Evolutionary conservation across 352 stramenopile genomes (phyloP), one percentile per base, ranked within the genome.

Genomic region (Pythium aquatile): DNA sequence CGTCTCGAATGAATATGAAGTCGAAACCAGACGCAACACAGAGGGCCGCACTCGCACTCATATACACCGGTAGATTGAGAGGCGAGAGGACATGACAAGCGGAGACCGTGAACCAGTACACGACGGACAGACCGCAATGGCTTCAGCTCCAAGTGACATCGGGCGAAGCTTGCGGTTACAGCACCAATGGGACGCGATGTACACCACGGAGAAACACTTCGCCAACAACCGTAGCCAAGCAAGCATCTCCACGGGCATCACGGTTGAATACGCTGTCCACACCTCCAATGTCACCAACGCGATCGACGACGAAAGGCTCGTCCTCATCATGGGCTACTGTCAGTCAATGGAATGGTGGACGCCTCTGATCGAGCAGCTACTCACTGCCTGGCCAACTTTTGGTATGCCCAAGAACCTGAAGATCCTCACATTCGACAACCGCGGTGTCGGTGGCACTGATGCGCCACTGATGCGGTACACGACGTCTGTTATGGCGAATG

Each of bases 391-490:
- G 46, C 9, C 58, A 8, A 33, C 39, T 17, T 35, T 24, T 35
- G 11, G 37, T 5, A 14, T 24, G 16, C 24, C 46, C 29, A 73
- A 58, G 54, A 70, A 62, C 24, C 48, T 87, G 40, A 73, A 81
- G 55, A 55, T 90, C 24, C 44, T 88, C 47, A 85, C 74, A 10
- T 75, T 90, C 26, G 81, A 86, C 65, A 90, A 88, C 69, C 77
- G 81, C 29, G 81, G 77, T 14, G 55, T 77, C 3, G 81, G 74
- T 58, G 58, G 58, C 62, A 73, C 78, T 20, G 79, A 87, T 48
- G 69, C 70, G 33, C 70, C 78, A 0, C 83, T 68, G 68, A 77
- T 73, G 7, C 72, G 70, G 26, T 89, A 88, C 67, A 83, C 77
- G 32, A 91, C 80, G 6, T 76, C 68, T 5, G 67, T 70, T 6